Evolutionary conservation across 345 rosid species (phyloP).

Genomic region (Sonneratia caseolaris): DNA sequence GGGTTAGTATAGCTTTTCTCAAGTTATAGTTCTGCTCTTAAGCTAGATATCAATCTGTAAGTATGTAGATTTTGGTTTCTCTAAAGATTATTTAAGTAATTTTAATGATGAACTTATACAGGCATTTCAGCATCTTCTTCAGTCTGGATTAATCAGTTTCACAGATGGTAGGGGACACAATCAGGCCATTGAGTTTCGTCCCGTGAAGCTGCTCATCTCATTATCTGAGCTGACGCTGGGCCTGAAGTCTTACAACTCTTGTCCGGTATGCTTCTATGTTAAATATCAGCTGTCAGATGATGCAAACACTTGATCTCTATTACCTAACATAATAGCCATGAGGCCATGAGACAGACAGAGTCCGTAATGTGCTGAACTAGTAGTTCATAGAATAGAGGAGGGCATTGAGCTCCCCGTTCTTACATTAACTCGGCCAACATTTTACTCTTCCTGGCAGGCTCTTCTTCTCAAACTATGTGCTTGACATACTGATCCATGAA

Average conservation of each 20-base stretch:
- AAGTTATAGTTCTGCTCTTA: not conserved
- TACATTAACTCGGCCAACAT: not conserved
- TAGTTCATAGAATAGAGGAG: no score
- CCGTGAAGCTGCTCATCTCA: conserved; percentile 64
- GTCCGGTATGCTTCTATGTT: conserved; percentile 60
- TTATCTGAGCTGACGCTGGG: conserved; percentile 59
- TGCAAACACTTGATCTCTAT: not conserved
- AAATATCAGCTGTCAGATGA: not conserved
- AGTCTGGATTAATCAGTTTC: conserved; percentile 54
- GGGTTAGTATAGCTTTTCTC: conserved; percentile 34
- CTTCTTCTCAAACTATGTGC: not conserved
- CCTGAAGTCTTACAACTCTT: conserved; percentile 61
- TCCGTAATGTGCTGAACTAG: not conserved
- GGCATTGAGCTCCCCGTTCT: not conserved
- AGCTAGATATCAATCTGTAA: not conserved
- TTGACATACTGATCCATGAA: not conserved
- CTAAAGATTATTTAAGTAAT: not conserved
- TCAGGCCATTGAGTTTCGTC: conserved; percentile 68
- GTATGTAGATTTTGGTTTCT: not conserved
- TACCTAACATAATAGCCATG: not conserved
- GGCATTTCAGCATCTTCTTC: conserved; percentile 82
- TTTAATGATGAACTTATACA: conserved; percentile 20
- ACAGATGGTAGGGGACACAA: conserved; percentile 48
- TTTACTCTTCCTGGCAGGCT: not conserved
- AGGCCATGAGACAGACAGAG: not conserved